Conservation (phyloP, 345 rosid genomes). For the Syzygium oleosum region DNA sequence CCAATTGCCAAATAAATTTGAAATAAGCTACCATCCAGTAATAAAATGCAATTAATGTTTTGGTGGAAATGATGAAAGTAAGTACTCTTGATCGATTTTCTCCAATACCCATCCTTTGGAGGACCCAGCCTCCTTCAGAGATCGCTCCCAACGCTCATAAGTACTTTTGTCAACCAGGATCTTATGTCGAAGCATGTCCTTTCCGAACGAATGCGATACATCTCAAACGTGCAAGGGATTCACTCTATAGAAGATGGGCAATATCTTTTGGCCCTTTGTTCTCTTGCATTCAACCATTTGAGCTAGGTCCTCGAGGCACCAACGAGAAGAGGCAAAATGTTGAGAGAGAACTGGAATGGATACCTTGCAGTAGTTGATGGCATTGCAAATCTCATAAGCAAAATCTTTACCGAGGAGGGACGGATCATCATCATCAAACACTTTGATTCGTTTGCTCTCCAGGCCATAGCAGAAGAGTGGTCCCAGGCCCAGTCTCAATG, state of each 20-base stretch:
- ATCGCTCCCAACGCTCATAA: background rate
- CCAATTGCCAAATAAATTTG: background rate
- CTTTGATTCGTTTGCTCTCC: background rate
- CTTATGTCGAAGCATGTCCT: background rate
- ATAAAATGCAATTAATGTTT: no score
- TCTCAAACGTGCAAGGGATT: fast-evolving
- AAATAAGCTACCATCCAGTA: no score
- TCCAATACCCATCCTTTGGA: background rate
- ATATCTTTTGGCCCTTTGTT: background rate
- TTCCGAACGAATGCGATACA: background rate
- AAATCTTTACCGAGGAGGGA: background rate
- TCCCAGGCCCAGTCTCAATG: no score
- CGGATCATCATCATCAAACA: background rate
- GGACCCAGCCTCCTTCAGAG: background rate
- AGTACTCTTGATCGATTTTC: background rate
- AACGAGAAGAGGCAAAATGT: background rate
- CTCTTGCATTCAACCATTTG: background rate
- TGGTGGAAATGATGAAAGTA: no score
- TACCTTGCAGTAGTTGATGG: background rate
- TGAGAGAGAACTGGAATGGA: background rate
- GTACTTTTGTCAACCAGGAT: background rate
- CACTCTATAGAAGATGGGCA: background rate
- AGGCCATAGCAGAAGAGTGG: no score
- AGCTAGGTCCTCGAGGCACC: background rate
- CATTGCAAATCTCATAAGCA: background rate